Evolutionary conservation across 1,139 yeast genomes (phyloP).

Genomic region (Blastobotrys buckinghamii): DNA sequence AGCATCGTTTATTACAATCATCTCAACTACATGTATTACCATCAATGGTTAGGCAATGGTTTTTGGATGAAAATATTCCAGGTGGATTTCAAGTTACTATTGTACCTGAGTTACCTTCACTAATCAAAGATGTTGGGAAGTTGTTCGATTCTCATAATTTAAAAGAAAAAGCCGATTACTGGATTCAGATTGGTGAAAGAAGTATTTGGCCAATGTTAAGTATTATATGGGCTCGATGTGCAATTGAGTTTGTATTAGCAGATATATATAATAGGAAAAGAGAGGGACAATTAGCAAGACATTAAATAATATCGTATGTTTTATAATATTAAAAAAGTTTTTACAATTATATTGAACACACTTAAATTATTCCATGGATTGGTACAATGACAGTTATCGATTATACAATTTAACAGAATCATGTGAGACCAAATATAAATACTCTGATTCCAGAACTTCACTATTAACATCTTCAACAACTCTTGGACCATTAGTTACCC

Average conservation of each 20-base stretch:
- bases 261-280: conserved; percentile 50
- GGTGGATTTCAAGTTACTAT: conserved; percentile 77
- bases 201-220: conserved; percentile 94
- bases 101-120: conserved; percentile 72
- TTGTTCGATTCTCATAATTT: conserved; percentile 68
- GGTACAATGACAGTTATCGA: too few relatives aligned
- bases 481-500: conserved; percentile 49
- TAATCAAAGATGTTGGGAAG: conserved; percentile 61
- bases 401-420: conserved; percentile 33
- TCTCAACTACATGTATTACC: conserved; percentile 75
- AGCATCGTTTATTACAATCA: conserved; percentile 75
- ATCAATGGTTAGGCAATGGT: conserved; percentile 62
- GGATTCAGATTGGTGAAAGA: conserved; percentile 87
- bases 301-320: neutral
- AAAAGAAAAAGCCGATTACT: conserved; percentile 69
- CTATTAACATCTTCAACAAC: conserved; percentile 26
- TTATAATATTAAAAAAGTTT: too few relatives aligned
- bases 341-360: neutral
- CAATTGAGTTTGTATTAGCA: conserved; percentile 84
- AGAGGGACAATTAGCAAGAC: neutral
- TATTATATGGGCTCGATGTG: conserved; percentile 78
- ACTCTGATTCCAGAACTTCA: conserved; percentile 52
- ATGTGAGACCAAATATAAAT: conserved; percentile 55
- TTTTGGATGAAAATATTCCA: conserved; percentile 85
- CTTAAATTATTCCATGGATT: too few relatives aligned